Evolutionary conservation across 1,139 yeast species (phyloP).

Genomic region (Scheffersomyces cryptocercus): DNA sequence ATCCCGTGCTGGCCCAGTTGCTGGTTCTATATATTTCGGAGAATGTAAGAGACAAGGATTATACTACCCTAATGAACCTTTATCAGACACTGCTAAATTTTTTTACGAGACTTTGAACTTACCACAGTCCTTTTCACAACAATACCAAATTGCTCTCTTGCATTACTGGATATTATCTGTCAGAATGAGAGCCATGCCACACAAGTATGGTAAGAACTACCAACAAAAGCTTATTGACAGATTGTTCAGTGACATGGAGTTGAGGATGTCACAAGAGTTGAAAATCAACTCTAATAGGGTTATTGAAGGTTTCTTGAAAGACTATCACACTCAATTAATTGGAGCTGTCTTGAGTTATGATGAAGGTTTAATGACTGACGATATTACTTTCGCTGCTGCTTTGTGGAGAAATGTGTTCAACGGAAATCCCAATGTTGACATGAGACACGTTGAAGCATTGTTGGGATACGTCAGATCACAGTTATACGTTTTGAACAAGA

Average conservation of each 20-base stretch:
- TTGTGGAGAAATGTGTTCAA: conserved; percentile 90
- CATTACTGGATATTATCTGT: conserved; percentile 94
- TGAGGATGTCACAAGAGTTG: conserved; percentile 81
- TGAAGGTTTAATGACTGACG: conserved; percentile 84
- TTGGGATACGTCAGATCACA: conserved; percentile 89
- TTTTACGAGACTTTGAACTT: conserved; percentile 79
- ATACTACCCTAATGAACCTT: conserved; percentile 68
- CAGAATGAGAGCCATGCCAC: conserved; percentile 95
- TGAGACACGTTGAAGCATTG: conserved; percentile 81
- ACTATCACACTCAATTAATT: conserved; percentile 84
- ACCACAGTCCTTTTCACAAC: conserved; percentile 87
- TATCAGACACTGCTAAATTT: conserved; percentile 64
- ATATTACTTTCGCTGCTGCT: conserved; percentile 83
- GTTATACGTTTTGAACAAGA: conserved; percentile 77
- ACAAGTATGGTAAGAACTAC: conserved; percentile 82
- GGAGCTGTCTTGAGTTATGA: conserved; percentile 92
- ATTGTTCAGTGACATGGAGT: conserved; percentile 85
- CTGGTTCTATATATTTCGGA: conserved; percentile 84
- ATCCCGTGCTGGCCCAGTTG: conserved; percentile 90
- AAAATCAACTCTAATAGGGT: conserved; percentile 81
- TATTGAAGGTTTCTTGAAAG: conserved; percentile 84
- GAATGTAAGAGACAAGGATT: conserved; percentile 85
- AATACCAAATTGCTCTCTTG: conserved; percentile 89
- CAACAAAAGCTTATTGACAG: conserved; percentile 92
- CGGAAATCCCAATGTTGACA: conserved; percentile 80